Evolutionary conservation across 225 moss, liverwort and hornwort species (phyloP).

Genomic region (Asterella californica): DNA sequence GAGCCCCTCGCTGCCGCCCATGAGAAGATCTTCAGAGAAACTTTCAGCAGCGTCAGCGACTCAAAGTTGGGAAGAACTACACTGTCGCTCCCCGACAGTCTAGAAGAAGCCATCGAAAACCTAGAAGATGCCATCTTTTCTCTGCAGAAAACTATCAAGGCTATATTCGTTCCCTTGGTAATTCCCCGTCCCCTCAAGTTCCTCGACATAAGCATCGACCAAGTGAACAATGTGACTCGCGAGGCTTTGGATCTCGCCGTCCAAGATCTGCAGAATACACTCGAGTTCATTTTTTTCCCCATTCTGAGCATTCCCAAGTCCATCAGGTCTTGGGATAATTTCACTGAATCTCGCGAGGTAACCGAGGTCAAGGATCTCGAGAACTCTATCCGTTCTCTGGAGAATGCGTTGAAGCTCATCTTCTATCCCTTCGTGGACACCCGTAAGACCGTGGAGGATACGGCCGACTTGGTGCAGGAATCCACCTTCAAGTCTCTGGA

Average conservation of each 20-base stretch:
- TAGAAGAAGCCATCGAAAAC: background rate
- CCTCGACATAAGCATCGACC: background rate
- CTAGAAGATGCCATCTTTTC: background rate
- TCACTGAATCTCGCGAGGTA: background rate
- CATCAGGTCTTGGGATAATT: background rate
- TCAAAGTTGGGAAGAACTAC: background rate
- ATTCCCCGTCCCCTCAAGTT: background rate
- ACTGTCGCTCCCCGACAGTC: background rate
- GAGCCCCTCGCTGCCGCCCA: background rate
- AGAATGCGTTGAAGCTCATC: background rate
- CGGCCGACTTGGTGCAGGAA: background rate
- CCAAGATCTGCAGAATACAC: background rate
- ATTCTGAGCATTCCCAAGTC: background rate
- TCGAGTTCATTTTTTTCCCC: background rate
- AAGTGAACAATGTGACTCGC: background rate
- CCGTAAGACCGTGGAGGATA: background rate
- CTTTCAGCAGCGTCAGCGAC: background rate
- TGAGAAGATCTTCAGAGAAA: background rate
- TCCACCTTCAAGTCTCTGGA: background rate
- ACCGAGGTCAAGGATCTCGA: background rate
- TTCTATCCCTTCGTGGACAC: background rate
- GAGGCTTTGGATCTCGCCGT: background rate
- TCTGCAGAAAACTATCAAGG: background rate
- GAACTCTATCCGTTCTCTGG: background rate
- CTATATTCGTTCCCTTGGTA: background rate